A percentile compares a stretch with the other conserved stretches of the same genome.
These are phyloP conservation scores for Pyropia haitanensis DNA, from an alignment of 23 red algal genomes.

Conservation along the genomic window DNA sequence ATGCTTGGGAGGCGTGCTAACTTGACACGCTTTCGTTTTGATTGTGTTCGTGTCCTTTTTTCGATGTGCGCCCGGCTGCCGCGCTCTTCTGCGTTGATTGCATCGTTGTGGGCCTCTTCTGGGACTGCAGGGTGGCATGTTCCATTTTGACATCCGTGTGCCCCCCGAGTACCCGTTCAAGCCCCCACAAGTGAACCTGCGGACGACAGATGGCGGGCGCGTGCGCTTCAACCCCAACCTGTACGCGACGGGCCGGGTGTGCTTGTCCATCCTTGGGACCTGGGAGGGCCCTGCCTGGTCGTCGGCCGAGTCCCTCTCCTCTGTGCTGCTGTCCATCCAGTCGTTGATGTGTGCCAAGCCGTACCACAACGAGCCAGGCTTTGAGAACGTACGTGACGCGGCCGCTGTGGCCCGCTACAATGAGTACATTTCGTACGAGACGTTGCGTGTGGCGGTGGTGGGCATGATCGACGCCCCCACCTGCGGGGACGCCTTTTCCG, in stretches of 20 bases:
- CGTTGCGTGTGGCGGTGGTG: slow-evolving; percentile 49
- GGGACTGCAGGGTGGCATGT: slow-evolving; percentile 3
- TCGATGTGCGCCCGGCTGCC: too few species aligned
- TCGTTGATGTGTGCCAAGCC: slow-evolving; percentile 67
- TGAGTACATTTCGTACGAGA: slow-evolving; percentile 61
- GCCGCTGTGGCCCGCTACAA: slow-evolving; percentile 42
- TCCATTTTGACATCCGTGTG: slow-evolving; percentile 74
- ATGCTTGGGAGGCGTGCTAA: too few species aligned
- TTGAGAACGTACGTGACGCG: slow-evolving; percentile 29
- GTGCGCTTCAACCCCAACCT: slow-evolving; percentile 82
- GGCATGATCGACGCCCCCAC: slow-evolving; percentile 39
- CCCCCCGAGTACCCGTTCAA: slow-evolving; percentile 67
- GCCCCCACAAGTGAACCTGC: slow-evolving; percentile 41
- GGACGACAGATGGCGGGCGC: slow-evolving; percentile 62
- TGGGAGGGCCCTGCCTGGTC: slow-evolving; percentile 76
- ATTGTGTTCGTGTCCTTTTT: too few species aligned
- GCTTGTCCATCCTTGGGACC: slow-evolving; percentile 63
- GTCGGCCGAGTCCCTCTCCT: slow-evolving; percentile 46
- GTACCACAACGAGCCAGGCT: slow-evolving; percentile 82
- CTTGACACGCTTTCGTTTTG: too few species aligned
- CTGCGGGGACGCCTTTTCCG: slow-evolving; percentile 33
- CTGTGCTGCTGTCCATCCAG: slow-evolving; percentile 83
- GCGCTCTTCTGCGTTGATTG: too few species aligned
- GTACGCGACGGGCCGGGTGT: slow-evolving; percentile 62
- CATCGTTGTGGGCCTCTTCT: too few species aligned